Conservation (phyloP, 2,329 filamentous ascomycete genomes). For the Beauveria varroae region DNA sequence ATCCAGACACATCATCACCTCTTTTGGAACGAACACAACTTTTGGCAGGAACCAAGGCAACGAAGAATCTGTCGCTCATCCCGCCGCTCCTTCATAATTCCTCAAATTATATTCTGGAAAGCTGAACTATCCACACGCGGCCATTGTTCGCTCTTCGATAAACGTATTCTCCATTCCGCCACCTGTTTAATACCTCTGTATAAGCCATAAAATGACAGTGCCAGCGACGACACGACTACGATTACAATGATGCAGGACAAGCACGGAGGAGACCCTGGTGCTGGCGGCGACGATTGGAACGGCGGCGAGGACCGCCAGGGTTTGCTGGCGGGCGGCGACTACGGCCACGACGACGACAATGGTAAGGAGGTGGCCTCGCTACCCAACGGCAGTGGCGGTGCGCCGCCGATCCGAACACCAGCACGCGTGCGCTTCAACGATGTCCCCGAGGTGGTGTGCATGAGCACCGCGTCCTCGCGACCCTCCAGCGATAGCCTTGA, state of each 20-base stretch:
- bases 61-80: neutral
- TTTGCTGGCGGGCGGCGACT: slow-evolving; percentile 16
- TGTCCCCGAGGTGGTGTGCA: slow-evolving; percentile 35
- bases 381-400: neutral
- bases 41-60: neutral
- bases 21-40: neutral
- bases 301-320: slow-evolving; percentile 18
- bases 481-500: neutral
- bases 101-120: neutral
- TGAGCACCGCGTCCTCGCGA: slow-evolving; percentile 16
- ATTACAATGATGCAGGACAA: slow-evolving; percentile 10
- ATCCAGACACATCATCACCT: slow-evolving; percentile 1
- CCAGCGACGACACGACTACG: slow-evolving; percentile 12
- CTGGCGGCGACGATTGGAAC: slow-evolving; percentile 5
- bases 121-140: neutral
- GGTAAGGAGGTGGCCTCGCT: neutral
- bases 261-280: slow-evolving; percentile 2
- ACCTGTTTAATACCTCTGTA: neutral
- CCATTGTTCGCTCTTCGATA: neutral
- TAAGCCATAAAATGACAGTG: slow-evolving; percentile 10
- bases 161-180: neutral
- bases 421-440: slow-evolving; percentile 71
- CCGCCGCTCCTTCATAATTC: neutral
- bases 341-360: slow-evolving; percentile 5
- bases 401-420: slow-evolving; percentile 34